Evolutionary conservation across 1,284 basidiomycete genomes (phyloP), one percentile per base, ranked within the genome.

Genomic region (Fistulinella staudtii): DNA sequence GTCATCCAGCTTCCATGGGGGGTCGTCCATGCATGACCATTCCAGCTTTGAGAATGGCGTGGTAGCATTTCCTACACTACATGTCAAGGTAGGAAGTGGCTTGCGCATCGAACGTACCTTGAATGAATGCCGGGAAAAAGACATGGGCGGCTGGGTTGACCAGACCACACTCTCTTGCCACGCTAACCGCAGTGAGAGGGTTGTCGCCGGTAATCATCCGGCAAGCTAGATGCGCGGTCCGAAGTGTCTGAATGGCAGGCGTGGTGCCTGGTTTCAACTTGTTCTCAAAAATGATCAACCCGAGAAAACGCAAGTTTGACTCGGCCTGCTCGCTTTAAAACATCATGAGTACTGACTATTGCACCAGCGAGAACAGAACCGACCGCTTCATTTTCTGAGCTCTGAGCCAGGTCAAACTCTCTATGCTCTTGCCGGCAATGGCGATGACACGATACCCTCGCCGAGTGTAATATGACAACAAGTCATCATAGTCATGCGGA

Each of bases 121-220:
- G 75, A 8, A 81, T 65, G 62, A 99, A 99, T 0, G 71, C 68
- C 0, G 96, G 93, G 21, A 85, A 75, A 65, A 95, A 99, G n/a
- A 99, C 89, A 57, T 93, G 86, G 1, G 89, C 89, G 20, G 89
- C 89, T 50, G 88, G 88, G 39, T 84, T 89, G 52, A 99, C 83
- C 51, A 99, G 75, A 38, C 82, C 83, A 57, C 95, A 99, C 68
- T 99, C 96, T 49, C 95, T 77, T 10, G 93, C 96, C 24, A 99
- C 96, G 56, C 91, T 94, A 57, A 98, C 91, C 3, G 96, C 96
- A 1, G 96, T 99, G 33, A 96, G 75, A 24, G 94, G 85, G 56
- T 99, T 99, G 64, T 99, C 96, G 8, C 96, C 96, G 0, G 96
- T 99, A 45, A 97, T 95, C 96, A 99, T 99, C 53, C 94, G 79